Percentiles rank a stretch among this genome's conserved stretches.
Evolutionary conservation across 768 basidiomycete species (phyloP).

Genomic region (Tulasnella sp.): DNA sequence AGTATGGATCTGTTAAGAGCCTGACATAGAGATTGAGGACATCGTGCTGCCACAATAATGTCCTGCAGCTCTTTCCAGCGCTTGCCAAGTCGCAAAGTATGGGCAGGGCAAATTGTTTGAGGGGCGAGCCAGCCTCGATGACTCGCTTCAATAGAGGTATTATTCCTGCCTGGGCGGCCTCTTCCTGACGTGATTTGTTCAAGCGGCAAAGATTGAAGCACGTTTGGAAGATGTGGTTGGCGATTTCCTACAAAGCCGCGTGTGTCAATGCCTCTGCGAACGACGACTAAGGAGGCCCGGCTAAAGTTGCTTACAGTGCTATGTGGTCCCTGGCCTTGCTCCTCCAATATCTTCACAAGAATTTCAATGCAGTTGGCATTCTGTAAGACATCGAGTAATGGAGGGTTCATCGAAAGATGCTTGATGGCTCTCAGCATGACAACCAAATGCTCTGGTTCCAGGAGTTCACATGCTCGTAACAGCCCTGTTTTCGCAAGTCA

Average conservation of each 20-base stretch:
- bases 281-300: neutral
- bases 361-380: conserved; percentile 94
- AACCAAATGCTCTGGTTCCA: conserved; percentile 85
- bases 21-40: conserved; percentile 78
- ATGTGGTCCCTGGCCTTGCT: conserved; percentile 71
- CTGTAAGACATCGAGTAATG: conserved; percentile 86
- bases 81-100: conserved; percentile 95
- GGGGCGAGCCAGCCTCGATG: conserved; percentile 81
- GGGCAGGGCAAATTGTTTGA: conserved; percentile 95
- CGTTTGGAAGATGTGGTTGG: conserved; percentile 95
- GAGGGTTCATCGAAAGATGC: conserved; percentile 91
- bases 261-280: neutral
- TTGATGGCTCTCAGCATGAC: conserved; percentile 92
- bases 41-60: conserved; percentile 87
- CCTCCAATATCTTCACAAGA: conserved; percentile 78
- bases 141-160: conserved; percentile 88
- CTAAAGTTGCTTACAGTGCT: conserved; percentile 58
- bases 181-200: conserved; percentile 92
- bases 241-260: conserved; percentile 67
- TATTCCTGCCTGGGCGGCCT: conserved; percentile 93
- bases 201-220: conserved; percentile 94
- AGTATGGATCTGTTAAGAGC: conserved; percentile 79
- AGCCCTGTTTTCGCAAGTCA: conserved; percentile 52
- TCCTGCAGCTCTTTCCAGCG: conserved; percentile 89
- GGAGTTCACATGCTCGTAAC: conserved; percentile 77